phyloP scores from a whole-genome alignment of 2,329 filamentous ascomycete species.

The Blumeria graminis region DNA sequence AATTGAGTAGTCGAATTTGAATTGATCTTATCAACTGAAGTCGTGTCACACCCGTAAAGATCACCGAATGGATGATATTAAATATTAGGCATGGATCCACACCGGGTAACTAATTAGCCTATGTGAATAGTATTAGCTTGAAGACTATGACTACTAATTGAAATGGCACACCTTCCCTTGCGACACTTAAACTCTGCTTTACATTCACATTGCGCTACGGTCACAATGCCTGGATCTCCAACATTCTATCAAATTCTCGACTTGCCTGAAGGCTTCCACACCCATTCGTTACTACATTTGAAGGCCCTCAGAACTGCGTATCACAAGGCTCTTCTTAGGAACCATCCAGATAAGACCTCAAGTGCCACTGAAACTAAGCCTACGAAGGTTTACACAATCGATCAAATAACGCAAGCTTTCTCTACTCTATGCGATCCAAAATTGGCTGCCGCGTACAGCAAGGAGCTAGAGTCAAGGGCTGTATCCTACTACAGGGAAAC shows the following conservation, averaged over 20 bases:
- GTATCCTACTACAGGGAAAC: slow-evolving; percentile 1
- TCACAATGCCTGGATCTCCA: slow-evolving; percentile 12
- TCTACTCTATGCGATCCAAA: slow-evolving; percentile 26
- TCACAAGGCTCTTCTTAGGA: slow-evolving; percentile 34
- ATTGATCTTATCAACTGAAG: no score
- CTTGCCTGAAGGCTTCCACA: slow-evolving; percentile 25
- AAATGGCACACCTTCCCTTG: no score
- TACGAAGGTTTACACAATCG: slow-evolving; percentile 23
- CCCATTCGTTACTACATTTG: slow-evolving; percentile 20
- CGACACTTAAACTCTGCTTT: no score
- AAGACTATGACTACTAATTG: no score
- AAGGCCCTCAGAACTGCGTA: slow-evolving; percentile 37
- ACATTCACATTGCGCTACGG: no score
- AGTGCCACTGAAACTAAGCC: slow-evolving; percentile 1
- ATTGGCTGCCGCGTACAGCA: slow-evolving; percentile 29
- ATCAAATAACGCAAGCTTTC: slow-evolving; percentile 39
- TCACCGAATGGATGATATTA: no score
- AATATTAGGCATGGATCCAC: no score
- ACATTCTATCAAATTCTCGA: slow-evolving; percentile 38
- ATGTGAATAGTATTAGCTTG: no score
- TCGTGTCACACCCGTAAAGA: no score
- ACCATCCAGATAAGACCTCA: slow-evolving; percentile 28
- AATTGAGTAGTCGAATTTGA: no score
- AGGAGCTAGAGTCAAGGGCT: slow-evolving; percentile 17
- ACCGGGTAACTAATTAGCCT: no score